Conservation (phyloP, 768 basidiomycete species). For the Rhodosporidiobolus odoratus region DNA sequence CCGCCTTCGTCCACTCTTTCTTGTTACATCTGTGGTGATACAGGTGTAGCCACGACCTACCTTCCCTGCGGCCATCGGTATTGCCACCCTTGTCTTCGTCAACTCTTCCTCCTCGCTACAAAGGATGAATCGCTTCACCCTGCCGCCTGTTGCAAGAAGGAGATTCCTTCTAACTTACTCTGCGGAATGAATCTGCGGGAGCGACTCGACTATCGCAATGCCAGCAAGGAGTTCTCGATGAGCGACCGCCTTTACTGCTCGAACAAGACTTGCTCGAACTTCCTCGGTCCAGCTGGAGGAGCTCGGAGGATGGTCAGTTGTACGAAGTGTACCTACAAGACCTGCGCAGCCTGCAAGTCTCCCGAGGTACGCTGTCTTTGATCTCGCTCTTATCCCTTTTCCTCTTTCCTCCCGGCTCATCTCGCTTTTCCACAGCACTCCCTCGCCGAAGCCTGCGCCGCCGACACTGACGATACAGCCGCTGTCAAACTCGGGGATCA, state of each 20-base stretch:
- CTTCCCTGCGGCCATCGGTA: neutral
- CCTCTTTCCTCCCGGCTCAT: no score
- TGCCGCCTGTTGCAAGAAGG: neutral
- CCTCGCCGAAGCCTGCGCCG: neutral
- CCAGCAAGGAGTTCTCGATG: neutral
- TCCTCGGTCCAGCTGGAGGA: neutral
- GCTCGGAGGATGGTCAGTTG: neutral
- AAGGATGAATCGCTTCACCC: slow-evolving; percentile 2
- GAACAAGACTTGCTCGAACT: neutral
- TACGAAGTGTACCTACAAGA: neutral
- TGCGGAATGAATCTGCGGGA: neutral
- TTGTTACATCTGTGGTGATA: neutral
- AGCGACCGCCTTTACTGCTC: slow-evolving; percentile 3
- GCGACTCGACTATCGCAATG: neutral
- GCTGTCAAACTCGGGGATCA: neutral
- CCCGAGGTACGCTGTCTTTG: neutral
- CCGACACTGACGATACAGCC: neutral
- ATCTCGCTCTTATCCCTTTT: no score
- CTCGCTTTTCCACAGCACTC: neutral
- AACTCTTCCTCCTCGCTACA: slow-evolving; percentile 1
- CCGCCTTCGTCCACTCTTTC: neutral
- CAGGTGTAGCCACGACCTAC: neutral
- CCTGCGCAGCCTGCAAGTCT: slow-evolving; percentile 2
- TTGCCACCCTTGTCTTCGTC: neutral
- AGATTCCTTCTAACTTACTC: neutral